phyloP scores from a whole-genome alignment of 441 rosid genomes.

The Populus tomentosa region DNA sequence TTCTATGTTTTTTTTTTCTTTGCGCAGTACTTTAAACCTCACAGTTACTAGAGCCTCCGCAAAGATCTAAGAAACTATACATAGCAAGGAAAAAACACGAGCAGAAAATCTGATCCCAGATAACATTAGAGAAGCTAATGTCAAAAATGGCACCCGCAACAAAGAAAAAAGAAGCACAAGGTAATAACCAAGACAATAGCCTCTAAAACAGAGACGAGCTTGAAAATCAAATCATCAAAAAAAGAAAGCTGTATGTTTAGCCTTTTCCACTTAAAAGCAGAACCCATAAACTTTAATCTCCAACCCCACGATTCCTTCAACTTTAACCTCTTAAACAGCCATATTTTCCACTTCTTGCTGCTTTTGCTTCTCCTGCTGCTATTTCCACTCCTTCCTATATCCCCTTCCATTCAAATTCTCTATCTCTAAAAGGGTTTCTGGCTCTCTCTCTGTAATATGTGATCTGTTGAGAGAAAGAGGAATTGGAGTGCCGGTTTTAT shows the following conservation, averaged over 20 bases:
- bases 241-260: conserved; percentile 40
- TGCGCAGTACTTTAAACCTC: background rate
- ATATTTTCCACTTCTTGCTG: conserved; percentile 22
- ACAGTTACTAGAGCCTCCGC: too few species aligned
- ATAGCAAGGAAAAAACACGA: background rate
- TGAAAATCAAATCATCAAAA: conserved; percentile 48
- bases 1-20: background rate
- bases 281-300: conserved; percentile 39
- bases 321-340: conserved; percentile 33
- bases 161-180: conserved; percentile 55
- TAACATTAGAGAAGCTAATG: background rate
- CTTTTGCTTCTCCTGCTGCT: background rate
- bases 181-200: conserved; percentile 49
- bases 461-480: background rate
- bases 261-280: conserved; percentile 51
- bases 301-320: conserved; percentile 32
- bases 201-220: conserved; percentile 48
- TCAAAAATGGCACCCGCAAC: conserved; percentile 60
- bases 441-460: background rate
- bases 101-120: background rate
- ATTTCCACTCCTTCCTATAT: background rate
- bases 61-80: background rate
- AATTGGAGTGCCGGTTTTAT: background rate
- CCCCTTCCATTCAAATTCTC: conserved; percentile 2
- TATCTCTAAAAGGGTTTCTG: background rate